These are phyloP conservation scores for Pseudisothecium myosuroides DNA, from an alignment of 225 moss, liverwort and hornwort species.

Conservation along the genomic window DNA sequence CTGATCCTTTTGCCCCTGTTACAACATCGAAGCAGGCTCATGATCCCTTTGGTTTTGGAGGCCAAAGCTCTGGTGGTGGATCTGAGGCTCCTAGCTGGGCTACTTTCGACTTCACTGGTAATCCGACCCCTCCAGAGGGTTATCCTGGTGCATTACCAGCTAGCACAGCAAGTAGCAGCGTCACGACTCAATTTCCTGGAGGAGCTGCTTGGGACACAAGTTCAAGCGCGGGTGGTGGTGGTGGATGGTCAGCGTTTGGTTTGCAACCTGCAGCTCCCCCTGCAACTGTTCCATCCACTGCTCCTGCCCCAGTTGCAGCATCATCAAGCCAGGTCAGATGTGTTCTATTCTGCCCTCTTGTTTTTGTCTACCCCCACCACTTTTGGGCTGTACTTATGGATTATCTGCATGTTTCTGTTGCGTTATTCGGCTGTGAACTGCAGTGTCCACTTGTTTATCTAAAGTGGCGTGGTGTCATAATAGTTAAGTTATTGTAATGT, in stretches of 20 bases:
- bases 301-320: neutral
- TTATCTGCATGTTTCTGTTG: neutral
- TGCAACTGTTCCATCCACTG: neutral
- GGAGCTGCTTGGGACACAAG: conserved; percentile 13
- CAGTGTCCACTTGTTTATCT: neutral
- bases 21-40: conserved; percentile 2
- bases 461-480: neutral
- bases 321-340: conserved; percentile 10
- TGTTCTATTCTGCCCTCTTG: neutral
- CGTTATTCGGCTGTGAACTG: neutral
- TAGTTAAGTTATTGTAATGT: neutral
- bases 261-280: neutral
- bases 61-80: neutral
- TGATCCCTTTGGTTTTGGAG: conserved; percentile 31
- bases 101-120: conserved; percentile 26
- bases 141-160: conserved; percentile 10
- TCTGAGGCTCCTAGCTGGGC: conserved; percentile 24
- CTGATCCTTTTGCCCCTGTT: conserved; percentile 19
- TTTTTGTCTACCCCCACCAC: neutral
- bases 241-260: conserved; percentile 35
- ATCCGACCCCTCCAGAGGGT: conserved; percentile 22
- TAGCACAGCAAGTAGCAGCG: neutral
- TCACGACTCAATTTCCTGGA: neutral
- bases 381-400: neutral
- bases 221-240: neutral